phyloP scores from a whole-genome alignment of 1,284 basidiomycete species.

The Pascua sp. region DNA sequence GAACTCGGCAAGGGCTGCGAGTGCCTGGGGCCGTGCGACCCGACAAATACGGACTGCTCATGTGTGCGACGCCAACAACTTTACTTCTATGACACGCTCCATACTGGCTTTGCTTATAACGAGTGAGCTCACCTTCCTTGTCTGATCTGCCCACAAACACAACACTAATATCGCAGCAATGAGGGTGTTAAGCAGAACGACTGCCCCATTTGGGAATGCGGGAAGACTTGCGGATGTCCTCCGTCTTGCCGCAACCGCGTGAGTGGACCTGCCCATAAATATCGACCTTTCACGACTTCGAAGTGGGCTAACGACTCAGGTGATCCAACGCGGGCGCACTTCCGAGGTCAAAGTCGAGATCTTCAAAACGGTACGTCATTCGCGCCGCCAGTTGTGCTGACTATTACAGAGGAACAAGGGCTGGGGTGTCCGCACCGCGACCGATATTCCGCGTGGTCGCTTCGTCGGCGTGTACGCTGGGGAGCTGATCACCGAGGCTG shows the following conservation, averaged over 20 bases:
- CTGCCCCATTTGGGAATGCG: slow-evolving; percentile 81
- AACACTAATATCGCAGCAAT: slow-evolving; percentile 11
- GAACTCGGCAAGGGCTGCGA: slow-evolving; percentile 65
- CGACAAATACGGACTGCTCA: slow-evolving; percentile 62
- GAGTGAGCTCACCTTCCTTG: slow-evolving; percentile 19
- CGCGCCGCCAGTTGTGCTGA: no score
- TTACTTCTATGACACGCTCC: slow-evolving; percentile 44
- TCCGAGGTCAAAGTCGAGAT: slow-evolving; percentile 62
- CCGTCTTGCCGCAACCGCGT: slow-evolving; percentile 78
- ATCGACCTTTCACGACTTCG: no score
- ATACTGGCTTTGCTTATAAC: slow-evolving; percentile 65
- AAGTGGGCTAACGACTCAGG: slow-evolving; percentile 51
- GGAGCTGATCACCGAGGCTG: slow-evolving; percentile 68
- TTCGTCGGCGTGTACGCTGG: slow-evolving; percentile 83
- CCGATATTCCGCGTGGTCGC: slow-evolving; percentile 60
- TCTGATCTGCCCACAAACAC: slow-evolving; percentile 20
- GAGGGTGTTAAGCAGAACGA: slow-evolving; percentile 57
- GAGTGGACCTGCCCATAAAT: slow-evolving; percentile 23
- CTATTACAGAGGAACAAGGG: slow-evolving; percentile 56
- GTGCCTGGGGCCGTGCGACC: slow-evolving; percentile 69
- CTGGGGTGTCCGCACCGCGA: slow-evolving; percentile 69
- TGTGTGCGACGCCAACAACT: slow-evolving; percentile 62
- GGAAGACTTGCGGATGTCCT: slow-evolving; percentile 72
- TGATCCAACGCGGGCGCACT: slow-evolving; percentile 74
- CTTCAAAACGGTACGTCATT: slow-evolving; percentile 52